Evolutionary conservation across 169 alveolate genomes (phyloP).

Genomic region (Besnoitia besnoiti): DNA sequence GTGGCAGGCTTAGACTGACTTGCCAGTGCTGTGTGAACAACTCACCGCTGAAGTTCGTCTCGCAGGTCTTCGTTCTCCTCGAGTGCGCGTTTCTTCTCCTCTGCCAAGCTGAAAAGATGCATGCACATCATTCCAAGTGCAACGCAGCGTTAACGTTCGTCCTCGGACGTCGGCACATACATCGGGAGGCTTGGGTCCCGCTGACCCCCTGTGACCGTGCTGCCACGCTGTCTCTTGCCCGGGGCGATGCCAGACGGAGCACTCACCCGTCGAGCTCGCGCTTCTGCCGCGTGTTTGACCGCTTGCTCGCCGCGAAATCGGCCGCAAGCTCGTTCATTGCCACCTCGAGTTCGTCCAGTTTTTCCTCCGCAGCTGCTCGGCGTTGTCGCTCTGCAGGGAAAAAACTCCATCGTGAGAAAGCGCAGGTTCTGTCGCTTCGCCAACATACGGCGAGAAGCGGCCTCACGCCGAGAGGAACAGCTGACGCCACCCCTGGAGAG

Average conservation of each 20-base stretch:
- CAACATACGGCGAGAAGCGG: too few relatives aligned
- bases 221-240: neutral
- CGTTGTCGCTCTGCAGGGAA: constrained; percentile 19
- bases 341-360: constrained; percentile 16
- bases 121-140: too few relatives aligned
- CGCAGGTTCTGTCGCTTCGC: too few relatives aligned
- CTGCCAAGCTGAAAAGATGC: neutral
- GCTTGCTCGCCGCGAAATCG: constrained; percentile 25
- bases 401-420: too few relatives aligned
- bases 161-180: too few relatives aligned
- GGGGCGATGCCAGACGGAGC: neutral
- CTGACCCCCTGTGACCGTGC: too few relatives aligned
- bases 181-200: too few relatives aligned
- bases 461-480: too few relatives aligned
- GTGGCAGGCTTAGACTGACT: too few relatives aligned
- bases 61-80: neutral
- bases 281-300: neutral
- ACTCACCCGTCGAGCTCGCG: constrained; percentile 26
- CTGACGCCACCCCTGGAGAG: too few relatives aligned
- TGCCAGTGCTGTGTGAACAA: neutral
- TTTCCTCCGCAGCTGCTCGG: constrained; percentile 14
- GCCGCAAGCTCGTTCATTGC: constrained; percentile 6
- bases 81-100: neutral
- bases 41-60: neutral
- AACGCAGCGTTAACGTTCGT: too few relatives aligned